These are phyloP conservation scores for Basipetospora chlamydospora DNA, from an alignment of 2,329 filamentous ascomycete genomes.

Conservation along the genomic window DNA sequence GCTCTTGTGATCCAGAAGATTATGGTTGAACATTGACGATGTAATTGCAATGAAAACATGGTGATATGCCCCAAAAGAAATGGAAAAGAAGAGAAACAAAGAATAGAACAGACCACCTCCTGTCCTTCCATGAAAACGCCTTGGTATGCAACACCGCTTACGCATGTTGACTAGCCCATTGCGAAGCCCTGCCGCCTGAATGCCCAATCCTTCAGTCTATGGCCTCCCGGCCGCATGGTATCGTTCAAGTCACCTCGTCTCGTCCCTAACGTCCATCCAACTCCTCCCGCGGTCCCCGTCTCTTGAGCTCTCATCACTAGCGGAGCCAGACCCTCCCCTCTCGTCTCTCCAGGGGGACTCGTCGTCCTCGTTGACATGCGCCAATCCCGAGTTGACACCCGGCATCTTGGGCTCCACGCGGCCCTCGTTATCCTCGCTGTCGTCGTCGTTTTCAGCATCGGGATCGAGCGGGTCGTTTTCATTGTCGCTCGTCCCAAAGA, in stretches of 20 bases:
- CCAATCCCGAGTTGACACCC: slow-evolving; percentile 24
- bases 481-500: background rate
- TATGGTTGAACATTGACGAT: too few relatives aligned
- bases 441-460: slow-evolving; percentile 4
- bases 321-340: slow-evolving; percentile 6
- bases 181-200: too few relatives aligned
- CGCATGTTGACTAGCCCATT: too few relatives aligned
- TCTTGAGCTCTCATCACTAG: slow-evolving; percentile 4
- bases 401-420: slow-evolving; percentile 16
- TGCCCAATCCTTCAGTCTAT: background rate
- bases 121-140: too few relatives aligned
- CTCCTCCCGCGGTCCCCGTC: slow-evolving; percentile 8
- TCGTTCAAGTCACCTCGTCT: slow-evolving; percentile 3
- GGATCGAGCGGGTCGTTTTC: slow-evolving; percentile 8
- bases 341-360: slow-evolving; percentile 14
- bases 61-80: too few relatives aligned
- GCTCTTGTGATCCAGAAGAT: too few relatives aligned
- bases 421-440: background rate
- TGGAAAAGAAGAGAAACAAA: too few relatives aligned
- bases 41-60: too few relatives aligned
- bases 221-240: background rate
- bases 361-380: slow-evolving; percentile 14
- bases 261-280: slow-evolving; percentile 7
- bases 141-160: too few relatives aligned
- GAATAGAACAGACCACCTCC: too few relatives aligned